Evolutionary conservation across 441 rosid genomes (phyloP).

Genomic region (Populus hybrid): DNA sequence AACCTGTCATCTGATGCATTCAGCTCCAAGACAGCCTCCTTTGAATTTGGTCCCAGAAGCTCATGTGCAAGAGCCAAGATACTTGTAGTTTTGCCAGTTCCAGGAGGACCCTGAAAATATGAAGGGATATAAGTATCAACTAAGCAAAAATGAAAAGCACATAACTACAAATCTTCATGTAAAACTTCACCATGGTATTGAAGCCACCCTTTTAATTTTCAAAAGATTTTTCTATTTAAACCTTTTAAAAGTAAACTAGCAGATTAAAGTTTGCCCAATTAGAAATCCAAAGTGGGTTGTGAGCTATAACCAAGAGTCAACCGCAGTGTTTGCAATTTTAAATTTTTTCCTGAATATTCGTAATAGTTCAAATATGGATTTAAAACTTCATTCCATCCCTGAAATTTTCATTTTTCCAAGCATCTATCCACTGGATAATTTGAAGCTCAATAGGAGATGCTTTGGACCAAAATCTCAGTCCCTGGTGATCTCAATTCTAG

Average conservation of each 20-base stretch:
- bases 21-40: constrained; percentile 85
- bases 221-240: neutral
- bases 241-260: neutral
- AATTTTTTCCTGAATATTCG: neutral
- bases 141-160: neutral
- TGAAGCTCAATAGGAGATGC: neutral
- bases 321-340: neutral
- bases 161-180: neutral
- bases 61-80: constrained; percentile 95
- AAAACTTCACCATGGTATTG: neutral
- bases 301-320: neutral
- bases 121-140: neutral
- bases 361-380: neutral
- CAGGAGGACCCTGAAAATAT: constrained; percentile 81
- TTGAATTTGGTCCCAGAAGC: constrained; percentile 72
- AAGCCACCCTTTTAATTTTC: neutral
- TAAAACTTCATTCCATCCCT: neutral
- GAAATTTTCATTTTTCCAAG: neutral
- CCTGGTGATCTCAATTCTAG: neutral
- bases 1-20: constrained; percentile 98
- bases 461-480: neutral
- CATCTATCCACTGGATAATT: neutral
- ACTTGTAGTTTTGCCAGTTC: constrained; percentile 96
- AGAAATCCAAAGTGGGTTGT: neutral
- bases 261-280: neutral